phyloP scores from a whole-genome alignment of 805 yeast species.

The Tetrapisispora nanseiensis region DNA sequence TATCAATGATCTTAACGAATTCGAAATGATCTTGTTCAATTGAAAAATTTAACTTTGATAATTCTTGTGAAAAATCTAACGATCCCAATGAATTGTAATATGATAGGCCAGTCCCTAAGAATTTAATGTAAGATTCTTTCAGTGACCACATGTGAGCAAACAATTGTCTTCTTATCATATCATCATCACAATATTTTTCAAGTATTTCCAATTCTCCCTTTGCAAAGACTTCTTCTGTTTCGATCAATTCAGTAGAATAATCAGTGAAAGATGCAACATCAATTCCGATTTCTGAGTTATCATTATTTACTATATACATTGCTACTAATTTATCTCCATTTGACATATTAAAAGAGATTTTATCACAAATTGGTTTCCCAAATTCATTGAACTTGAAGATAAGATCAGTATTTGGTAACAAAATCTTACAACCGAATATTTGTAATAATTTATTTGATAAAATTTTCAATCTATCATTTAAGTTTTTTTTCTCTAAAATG shows the following conservation, averaged over 20 bases:
- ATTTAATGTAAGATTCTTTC: constrained; percentile 68
- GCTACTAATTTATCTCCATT: constrained; percentile 45
- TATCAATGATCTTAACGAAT: not conserved
- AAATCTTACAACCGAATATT: constrained; percentile 31
- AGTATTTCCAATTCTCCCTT: constrained; percentile 23
- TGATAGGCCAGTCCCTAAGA: constrained; percentile 48
- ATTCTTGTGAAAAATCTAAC: not conserved
- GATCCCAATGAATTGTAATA: constrained; percentile 19
- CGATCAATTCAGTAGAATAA: constrained; percentile 21
- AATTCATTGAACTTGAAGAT: constrained; percentile 28
- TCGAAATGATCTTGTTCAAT: not conserved
- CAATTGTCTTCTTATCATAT: constrained; percentile 12
- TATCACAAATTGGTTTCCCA: constrained; percentile 49
- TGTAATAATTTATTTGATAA: constrained; percentile 41
- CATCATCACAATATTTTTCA: constrained; percentile 8
- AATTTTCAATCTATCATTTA: constrained; percentile 29
- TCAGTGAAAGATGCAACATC: constrained; percentile 37
- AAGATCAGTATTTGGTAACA: not conserved
- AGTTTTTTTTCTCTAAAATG: constrained; percentile 34
- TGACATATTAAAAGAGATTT: constrained; percentile 42
- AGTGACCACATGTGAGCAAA: constrained; percentile 67
- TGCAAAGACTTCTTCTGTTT: constrained; percentile 37
- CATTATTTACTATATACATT: constrained; percentile 32
- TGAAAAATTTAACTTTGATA: not conserved
- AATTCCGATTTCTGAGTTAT: constrained; percentile 33